phyloP scores from a whole-genome alignment of 106 monocot species.

The Narthecium ossifragum region DNA sequence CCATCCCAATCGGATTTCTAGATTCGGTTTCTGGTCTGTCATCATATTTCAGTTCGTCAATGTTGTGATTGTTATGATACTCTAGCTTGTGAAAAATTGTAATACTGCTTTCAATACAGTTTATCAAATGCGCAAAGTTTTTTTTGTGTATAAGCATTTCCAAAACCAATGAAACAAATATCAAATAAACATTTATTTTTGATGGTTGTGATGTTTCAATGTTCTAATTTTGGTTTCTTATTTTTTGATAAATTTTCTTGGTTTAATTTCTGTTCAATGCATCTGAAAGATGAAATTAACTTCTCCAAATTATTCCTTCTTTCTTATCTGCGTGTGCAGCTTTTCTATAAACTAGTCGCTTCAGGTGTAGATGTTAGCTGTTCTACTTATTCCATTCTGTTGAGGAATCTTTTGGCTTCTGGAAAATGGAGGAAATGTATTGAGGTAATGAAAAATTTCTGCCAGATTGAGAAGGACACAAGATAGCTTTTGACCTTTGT shows the following conservation, averaged over 20 bases:
- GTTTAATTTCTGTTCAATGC: background rate
- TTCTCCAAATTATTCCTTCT: conserved; percentile 2
- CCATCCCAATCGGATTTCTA: too few relatives aligned
- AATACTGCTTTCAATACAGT: too few relatives aligned
- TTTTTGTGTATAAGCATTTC: too few relatives aligned
- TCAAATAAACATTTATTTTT: background rate
- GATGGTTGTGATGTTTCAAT: background rate
- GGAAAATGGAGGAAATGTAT: conserved; percentile 98
- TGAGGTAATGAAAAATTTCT: too few relatives aligned
- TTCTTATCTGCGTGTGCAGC: conserved; percentile 29
- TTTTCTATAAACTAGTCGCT: conserved; percentile 65
- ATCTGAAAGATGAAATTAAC: background rate
- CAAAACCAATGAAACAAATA: background rate
- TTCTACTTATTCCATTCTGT: conserved; percentile 61
- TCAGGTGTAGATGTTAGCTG: conserved; percentile 41
- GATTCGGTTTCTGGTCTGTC: too few relatives aligned
- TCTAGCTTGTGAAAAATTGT: too few relatives aligned
- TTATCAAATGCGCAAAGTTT: too few relatives aligned
- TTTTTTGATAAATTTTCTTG: background rate
- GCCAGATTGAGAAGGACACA: too few relatives aligned
- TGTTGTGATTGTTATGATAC: too few relatives aligned
- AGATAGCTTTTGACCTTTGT: too few relatives aligned
- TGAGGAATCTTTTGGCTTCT: conserved; percentile 75
- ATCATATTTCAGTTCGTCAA: too few relatives aligned
- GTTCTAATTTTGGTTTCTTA: background rate